These are phyloP conservation scores for Coemansia furcata DNA, from an alignment of 192 early-diverging fungal species.

Conservation along the genomic window DNA sequence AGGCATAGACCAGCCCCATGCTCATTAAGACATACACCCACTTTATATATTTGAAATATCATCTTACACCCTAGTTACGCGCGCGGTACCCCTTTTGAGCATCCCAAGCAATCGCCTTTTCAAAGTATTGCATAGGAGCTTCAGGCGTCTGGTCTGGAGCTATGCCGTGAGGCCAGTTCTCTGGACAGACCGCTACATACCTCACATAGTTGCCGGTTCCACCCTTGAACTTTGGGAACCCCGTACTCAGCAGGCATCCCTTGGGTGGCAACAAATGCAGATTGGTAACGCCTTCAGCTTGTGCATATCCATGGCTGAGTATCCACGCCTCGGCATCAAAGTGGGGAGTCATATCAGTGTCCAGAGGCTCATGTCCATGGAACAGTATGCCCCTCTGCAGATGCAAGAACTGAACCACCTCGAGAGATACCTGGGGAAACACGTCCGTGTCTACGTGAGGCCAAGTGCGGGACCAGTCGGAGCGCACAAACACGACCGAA, in stretches of 20 bases:
- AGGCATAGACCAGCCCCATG: not conserved
- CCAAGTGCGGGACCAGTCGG: conserved; percentile 55
- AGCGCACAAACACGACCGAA: conserved; percentile 55
- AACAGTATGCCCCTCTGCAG: conserved; percentile 47
- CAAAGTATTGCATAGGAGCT: conserved; percentile 45
- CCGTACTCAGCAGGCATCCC: conserved; percentile 54
- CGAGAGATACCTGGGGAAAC: conserved; percentile 52
- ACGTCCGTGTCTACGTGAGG: conserved; percentile 49
- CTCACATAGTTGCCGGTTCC: conserved; percentile 52
- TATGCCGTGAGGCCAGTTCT: conserved; percentile 39
- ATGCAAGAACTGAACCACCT: conserved; percentile 50
- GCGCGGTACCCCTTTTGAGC: conserved; percentile 26
- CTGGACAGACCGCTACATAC: conserved; percentile 52
- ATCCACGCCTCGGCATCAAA: conserved; percentile 52
- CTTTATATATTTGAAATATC: not conserved
- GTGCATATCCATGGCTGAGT: conserved; percentile 46
- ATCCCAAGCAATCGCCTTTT: conserved; percentile 32
- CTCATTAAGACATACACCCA: not conserved
- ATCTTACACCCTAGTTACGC: conserved; percentile 1
- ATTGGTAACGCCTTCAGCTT: conserved; percentile 55
- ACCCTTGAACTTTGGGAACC: conserved; percentile 54
- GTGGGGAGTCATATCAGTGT: conserved; percentile 52
- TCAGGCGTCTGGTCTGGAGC: conserved; percentile 36
- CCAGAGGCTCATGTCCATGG: conserved; percentile 56
- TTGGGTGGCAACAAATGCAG: conserved; percentile 50